Conservation (phyloP, 2,329 filamentous ascomycete species). For the Sodiomyces alkalinus region DNA sequence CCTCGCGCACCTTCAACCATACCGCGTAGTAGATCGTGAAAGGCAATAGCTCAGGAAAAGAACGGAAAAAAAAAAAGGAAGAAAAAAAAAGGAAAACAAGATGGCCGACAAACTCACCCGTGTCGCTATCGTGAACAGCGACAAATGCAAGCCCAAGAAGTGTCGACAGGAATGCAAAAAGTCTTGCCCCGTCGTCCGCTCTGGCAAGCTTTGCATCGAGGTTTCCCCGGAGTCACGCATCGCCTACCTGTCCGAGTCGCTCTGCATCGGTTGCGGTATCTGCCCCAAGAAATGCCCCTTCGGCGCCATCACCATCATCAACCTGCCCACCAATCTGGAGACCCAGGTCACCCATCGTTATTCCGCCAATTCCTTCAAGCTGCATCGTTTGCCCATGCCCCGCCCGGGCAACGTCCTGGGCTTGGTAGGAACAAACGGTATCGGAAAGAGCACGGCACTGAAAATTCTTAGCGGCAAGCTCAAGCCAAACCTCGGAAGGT, state of each 20-base stretch:
- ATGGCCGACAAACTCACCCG: conserved; percentile 95
- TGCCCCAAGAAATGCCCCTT: conserved; percentile 99
- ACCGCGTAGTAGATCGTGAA: no score
- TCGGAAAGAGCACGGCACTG: conserved; percentile 97
- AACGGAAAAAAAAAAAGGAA: no score
- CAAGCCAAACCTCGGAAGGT: conserved; percentile 92
- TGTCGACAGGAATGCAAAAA: conserved; percentile 99
- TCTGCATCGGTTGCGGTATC: conserved; percentile 98
- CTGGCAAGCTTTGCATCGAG: conserved; percentile 95
- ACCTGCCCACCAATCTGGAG: conserved; percentile 97
- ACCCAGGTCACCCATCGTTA: conserved; percentile 97
- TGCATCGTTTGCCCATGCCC: conserved; percentile 91
- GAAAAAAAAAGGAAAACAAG: no score
- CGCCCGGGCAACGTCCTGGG: conserved; percentile 90
- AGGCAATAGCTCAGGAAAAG: no score
- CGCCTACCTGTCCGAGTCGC: conserved; percentile 90
- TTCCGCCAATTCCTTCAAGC: conserved; percentile 98
- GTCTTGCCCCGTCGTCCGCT: conserved; percentile 91
- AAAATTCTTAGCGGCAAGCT: conserved; percentile 98
- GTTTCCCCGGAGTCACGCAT: conserved; percentile 79
- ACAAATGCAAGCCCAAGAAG: conserved; percentile 71
- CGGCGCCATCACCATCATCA: conserved; percentile 98
- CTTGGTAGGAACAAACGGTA: conserved; percentile 98
- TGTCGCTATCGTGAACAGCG: conserved; percentile 96
- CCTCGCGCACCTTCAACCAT: no score